Evolutionary conservation across 2,329 filamentous ascomycete genomes (phyloP).

Genomic region (Cercospora citrullina): DNA sequence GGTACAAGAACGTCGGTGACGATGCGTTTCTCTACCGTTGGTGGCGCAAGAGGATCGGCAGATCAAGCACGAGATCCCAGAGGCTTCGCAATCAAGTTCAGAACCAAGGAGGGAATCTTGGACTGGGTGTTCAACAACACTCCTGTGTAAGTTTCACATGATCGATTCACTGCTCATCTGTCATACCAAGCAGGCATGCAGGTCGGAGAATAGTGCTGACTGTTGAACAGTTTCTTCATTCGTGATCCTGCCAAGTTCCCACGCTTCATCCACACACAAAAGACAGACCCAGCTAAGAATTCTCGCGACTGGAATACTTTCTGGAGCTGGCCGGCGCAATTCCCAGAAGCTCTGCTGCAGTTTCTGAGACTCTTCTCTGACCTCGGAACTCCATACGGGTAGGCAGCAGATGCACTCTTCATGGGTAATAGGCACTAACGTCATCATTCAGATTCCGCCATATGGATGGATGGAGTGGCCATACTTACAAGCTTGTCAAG

Average conservation of each 20-base stretch:
- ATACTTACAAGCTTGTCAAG: constrained; percentile 43
- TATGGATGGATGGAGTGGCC: constrained; percentile 25
- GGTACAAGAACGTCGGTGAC: constrained; percentile 67
- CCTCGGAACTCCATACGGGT: constrained; percentile 51
- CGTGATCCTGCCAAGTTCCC: constrained; percentile 49
- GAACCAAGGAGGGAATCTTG: constrained; percentile 47
- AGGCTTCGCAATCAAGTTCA: constrained; percentile 54
- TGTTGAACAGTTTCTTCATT: constrained; percentile 42
- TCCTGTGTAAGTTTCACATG: constrained; percentile 19
- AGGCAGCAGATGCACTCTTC: constrained; percentile 33
- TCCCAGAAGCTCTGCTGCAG: constrained; percentile 53
- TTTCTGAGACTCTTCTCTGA: constrained; percentile 55
- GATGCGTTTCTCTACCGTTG: constrained; percentile 75
- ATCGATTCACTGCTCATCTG: background rate
- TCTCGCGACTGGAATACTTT: constrained; percentile 42
- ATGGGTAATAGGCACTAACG: background rate
- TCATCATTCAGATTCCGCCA: constrained; percentile 12
- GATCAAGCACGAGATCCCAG: constrained; percentile 51
- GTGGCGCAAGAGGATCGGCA: constrained; percentile 75
- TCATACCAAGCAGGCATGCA: background rate
- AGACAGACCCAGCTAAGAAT: constrained; percentile 41
- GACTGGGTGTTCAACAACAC: constrained; percentile 28
- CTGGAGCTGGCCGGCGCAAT: constrained; percentile 47
- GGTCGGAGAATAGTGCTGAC: constrained; percentile 5
- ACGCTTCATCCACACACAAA: constrained; percentile 43